Evolutionary conservation across 2,329 filamentous ascomycete species (phyloP).

Genomic region (Kalmusia sp.): DNA sequence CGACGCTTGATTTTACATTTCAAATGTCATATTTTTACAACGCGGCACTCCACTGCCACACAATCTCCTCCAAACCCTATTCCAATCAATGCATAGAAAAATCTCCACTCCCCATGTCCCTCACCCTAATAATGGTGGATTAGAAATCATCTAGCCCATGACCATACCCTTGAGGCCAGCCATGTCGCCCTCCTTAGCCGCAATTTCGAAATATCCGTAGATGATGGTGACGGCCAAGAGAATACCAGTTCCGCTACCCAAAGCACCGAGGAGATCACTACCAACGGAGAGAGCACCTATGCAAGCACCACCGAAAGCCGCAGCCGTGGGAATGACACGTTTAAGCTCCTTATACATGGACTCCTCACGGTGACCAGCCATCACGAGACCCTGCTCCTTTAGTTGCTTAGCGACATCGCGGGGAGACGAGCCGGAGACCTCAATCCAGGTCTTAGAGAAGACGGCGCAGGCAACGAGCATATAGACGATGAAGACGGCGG

Average conservation of each 20-base stretch:
- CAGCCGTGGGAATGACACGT: constrained; percentile 97
- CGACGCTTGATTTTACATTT: constrained; percentile 5
- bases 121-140: not conserved
- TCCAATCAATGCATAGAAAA: not conserved
- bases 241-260: constrained; percentile 97
- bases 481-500: constrained; percentile 91
- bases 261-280: constrained; percentile 92
- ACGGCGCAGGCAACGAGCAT: constrained; percentile 97
- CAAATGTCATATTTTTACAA: constrained; percentile 2
- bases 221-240: constrained; percentile 99
- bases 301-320: constrained; percentile 97
- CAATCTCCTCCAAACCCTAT: not conserved
- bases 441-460: constrained; percentile 99
- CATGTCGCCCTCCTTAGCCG: constrained; percentile 97
- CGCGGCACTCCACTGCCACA: not conserved
- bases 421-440: constrained; percentile 96
- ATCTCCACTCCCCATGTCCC: too few species aligned
- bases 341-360: constrained; percentile 99
- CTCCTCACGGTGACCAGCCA: constrained; percentile 99
- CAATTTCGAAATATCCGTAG: constrained; percentile 99
- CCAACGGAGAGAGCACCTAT: constrained; percentile 97
- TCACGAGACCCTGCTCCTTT: constrained; percentile 99
- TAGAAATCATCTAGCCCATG: constrained; percentile 50
- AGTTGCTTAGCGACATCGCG: constrained; percentile 99
- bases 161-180: constrained; percentile 75